Evolutionary conservation across 345 rosid genomes (phyloP).

Genomic region (Populus davidiana): DNA sequence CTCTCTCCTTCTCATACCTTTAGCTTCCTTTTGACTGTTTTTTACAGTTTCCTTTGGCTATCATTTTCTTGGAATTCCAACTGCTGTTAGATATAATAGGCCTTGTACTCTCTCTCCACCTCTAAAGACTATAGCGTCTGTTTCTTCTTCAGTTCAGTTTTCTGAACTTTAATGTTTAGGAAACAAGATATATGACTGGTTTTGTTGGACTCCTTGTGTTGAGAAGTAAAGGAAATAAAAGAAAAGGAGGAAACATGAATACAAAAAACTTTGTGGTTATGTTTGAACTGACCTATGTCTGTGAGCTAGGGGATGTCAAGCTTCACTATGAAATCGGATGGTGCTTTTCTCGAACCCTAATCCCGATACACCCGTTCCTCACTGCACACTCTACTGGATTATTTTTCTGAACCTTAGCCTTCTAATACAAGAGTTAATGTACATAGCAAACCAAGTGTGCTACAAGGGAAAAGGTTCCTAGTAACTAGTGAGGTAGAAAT

Average conservation of each 20-base stretch:
- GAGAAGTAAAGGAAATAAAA: not conserved
- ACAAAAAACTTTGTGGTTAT: too few species aligned
- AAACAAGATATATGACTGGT: not conserved
- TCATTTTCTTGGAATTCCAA: not conserved
- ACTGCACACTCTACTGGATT: too few species aligned
- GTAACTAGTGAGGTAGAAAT: too few species aligned
- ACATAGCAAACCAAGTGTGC: too few species aligned
- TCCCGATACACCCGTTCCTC: too few species aligned
- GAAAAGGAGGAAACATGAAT: not conserved
- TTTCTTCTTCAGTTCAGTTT: not conserved
- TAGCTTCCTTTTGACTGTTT: not conserved
- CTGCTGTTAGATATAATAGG: not conserved
- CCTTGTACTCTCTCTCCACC: not conserved
- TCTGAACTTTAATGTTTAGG: not conserved
- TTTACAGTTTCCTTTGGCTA: not conserved
- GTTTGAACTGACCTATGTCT: too few species aligned
- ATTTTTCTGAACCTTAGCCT: too few species aligned
- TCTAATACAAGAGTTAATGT: too few species aligned
- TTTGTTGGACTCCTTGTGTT: not conserved
- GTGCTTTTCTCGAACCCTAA: too few species aligned
- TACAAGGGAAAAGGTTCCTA: too few species aligned
- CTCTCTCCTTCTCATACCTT: not conserved
- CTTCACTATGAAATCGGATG: too few species aligned
- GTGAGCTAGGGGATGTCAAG: too few species aligned
- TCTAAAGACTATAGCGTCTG: not conserved